A percentile compares a stretch with the other conserved stretches of the same genome.
phyloP scores from a whole-genome alignment of 495 filamentous ascomycete genomes.

The Trichocladium antarcticum region DNA sequence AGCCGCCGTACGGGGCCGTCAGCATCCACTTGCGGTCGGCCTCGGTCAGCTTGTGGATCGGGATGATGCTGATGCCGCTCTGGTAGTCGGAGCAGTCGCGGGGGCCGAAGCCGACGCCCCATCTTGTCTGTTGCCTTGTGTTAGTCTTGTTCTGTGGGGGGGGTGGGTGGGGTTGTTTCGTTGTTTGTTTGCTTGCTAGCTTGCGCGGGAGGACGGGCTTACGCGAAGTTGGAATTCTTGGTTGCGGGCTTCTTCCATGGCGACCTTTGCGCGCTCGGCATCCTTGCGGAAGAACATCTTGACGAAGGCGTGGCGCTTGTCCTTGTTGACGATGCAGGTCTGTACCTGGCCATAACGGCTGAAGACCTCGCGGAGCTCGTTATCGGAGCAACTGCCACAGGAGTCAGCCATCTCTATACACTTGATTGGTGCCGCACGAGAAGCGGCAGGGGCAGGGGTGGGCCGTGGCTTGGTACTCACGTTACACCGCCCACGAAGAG shows the following conservation, averaged over 20 bases:
- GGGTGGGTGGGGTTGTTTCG: too few species aligned
- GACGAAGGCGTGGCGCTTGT: constrained; percentile 96
- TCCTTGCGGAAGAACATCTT: constrained; percentile 90
- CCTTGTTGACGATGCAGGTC: constrained; percentile 93
- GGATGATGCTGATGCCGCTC: constrained; percentile 85
- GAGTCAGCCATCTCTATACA: neutral
- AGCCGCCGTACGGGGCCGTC: constrained; percentile 85
- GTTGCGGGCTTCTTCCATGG: constrained; percentile 71
- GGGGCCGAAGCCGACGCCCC: constrained; percentile 95
- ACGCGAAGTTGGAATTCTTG: constrained; percentile 69
- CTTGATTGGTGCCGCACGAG: too few species aligned
- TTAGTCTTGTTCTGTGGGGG: too few species aligned
- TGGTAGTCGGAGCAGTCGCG: constrained; percentile 95
- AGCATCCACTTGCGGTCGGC: constrained; percentile 97
- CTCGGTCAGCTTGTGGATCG: constrained; percentile 82
- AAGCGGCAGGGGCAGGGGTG: too few species aligned
- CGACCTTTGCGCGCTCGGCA: constrained; percentile 72
- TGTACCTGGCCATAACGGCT: constrained; percentile 74
- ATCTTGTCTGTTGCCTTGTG: constrained; percentile 55
- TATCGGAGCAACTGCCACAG: constrained; percentile 60
- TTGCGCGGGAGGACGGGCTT: constrained; percentile 27
- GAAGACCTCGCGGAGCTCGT: constrained; percentile 69
- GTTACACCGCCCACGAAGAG: constrained; percentile 95
- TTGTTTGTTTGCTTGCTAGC: too few species aligned
- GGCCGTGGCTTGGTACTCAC: constrained; percentile 39